These are phyloP conservation scores for Paecilomyces fulvus DNA, from an alignment of 2,329 filamentous ascomycete genomes.

Conservation along the genomic window DNA sequence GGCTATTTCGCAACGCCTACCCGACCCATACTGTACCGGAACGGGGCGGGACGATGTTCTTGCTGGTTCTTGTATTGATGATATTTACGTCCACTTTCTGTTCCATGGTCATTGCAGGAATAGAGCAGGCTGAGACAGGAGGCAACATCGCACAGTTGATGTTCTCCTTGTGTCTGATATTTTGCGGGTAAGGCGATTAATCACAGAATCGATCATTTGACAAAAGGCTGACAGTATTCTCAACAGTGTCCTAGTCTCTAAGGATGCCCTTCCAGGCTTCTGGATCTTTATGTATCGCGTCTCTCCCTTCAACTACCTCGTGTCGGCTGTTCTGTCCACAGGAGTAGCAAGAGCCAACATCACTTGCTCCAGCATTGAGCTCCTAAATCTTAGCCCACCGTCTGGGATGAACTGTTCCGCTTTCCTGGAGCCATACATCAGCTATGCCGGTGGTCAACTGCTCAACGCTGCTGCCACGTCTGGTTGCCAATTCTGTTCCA, in stretches of 20 bases:
- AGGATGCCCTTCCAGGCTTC: slow-evolving; percentile 55
- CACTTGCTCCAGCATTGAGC: slow-evolving; percentile 24
- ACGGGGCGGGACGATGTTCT: slow-evolving; percentile 56
- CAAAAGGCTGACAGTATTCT: too few species aligned
- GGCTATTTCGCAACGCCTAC: slow-evolving; percentile 36
- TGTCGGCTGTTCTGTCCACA: slow-evolving; percentile 31
- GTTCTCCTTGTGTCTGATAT: slow-evolving; percentile 52
- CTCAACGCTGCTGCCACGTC: slow-evolving; percentile 50
- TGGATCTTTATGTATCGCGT: slow-evolving; percentile 72
- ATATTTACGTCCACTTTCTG: slow-evolving; percentile 66
- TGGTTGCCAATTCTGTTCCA: slow-evolving; percentile 48
- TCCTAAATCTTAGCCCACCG: slow-evolving; percentile 40
- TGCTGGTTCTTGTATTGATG: slow-evolving; percentile 58
- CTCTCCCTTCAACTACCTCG: slow-evolving; percentile 57
- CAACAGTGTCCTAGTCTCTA: slow-evolving; percentile 56
- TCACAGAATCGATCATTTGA: too few species aligned
- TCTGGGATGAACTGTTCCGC: slow-evolving; percentile 52
- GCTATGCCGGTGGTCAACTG: slow-evolving; percentile 49
- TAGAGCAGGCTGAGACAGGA: slow-evolving; percentile 62
- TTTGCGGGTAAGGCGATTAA: slow-evolving; percentile 44
- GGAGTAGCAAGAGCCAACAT: slow-evolving; percentile 23
- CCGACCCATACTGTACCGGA: slow-evolving; percentile 34
- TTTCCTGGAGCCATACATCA: slow-evolving; percentile 54
- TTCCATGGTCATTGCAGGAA: slow-evolving; percentile 62
- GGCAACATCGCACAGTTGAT: slow-evolving; percentile 54